Evolutionary conservation across 768 basidiomycete species (phyloP).

Genomic region (Lactifluus hygrophoroides): DNA sequence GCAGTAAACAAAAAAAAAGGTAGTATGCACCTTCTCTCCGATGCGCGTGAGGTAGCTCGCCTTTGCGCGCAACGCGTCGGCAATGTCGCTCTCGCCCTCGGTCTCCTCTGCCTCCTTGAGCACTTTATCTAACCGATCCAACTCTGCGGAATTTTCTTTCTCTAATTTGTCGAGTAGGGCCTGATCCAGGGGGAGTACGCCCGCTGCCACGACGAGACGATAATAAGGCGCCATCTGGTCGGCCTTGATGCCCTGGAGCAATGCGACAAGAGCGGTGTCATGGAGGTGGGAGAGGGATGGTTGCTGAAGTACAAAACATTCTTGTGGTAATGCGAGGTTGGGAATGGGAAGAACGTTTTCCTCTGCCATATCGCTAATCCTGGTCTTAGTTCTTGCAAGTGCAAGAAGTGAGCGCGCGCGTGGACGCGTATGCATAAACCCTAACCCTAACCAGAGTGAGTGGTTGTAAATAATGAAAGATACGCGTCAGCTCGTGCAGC

Average conservation of each 20-base stretch:
- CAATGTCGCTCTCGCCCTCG: slow-evolving; percentile 90
- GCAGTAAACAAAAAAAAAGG: background rate
- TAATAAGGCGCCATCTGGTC: slow-evolving; percentile 92
- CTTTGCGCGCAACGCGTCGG: slow-evolving; percentile 73
- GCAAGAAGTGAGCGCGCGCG: no score
- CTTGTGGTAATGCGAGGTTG: slow-evolving; percentile 74
- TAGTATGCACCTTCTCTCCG: slow-evolving; percentile 67
- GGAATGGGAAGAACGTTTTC: slow-evolving; percentile 80
- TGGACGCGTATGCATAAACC: slow-evolving; percentile 18
- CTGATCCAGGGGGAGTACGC: slow-evolving; percentile 42
- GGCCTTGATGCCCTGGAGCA: slow-evolving; percentile 67
- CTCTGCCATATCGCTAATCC: slow-evolving; percentile 60
- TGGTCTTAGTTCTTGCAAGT: background rate
- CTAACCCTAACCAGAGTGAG: slow-evolving; percentile 11
- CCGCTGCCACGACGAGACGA: slow-evolving; percentile 44
- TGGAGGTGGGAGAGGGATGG: slow-evolving; percentile 55
- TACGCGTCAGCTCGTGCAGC: slow-evolving; percentile 14
- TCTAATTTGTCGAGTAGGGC: slow-evolving; percentile 50
- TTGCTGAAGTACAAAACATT: slow-evolving; percentile 64
- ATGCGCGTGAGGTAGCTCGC: slow-evolving; percentile 85
- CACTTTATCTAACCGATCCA: slow-evolving; percentile 66
- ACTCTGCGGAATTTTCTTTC: slow-evolving; percentile 60
- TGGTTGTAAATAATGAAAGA: no score
- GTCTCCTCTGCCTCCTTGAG: slow-evolving; percentile 82
- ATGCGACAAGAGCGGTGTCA: slow-evolving; percentile 49